Conservation (phyloP, 768 basidiomycete genomes). For the Mycena filopes region DNA sequence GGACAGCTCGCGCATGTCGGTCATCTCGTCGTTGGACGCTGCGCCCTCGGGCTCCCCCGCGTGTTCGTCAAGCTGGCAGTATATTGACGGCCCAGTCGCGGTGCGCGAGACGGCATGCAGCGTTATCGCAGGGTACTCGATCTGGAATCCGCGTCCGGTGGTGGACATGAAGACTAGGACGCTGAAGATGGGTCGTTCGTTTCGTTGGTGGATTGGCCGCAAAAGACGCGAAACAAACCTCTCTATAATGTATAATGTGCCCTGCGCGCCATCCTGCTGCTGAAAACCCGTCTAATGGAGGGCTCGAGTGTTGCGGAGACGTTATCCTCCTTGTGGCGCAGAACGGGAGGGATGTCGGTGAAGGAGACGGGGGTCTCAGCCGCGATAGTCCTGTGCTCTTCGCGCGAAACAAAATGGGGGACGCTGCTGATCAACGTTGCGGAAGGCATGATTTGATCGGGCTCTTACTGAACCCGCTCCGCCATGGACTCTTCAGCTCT, state of each 20-base stretch:
- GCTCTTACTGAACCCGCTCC: not conserved
- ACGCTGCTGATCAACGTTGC: conserved; percentile 48
- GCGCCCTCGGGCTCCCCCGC: conserved; percentile 46
- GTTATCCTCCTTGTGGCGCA: conserved; percentile 78
- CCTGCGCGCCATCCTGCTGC: conserved; percentile 61
- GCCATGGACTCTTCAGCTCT: conserved; percentile 44
- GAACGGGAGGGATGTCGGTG: conserved; percentile 83
- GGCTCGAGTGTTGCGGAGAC: conserved; percentile 78
- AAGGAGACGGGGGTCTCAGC: conserved; percentile 90
- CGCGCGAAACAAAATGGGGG: conserved; percentile 56
- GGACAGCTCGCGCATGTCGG: conserved; percentile 81
- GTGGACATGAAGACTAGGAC: conserved; percentile 81
- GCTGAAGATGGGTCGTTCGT: conserved; percentile 50
- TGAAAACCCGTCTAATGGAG: conserved; percentile 70
- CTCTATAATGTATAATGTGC: conserved; percentile 87
- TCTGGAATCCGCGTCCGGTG: conserved; percentile 78
- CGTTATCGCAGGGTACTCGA: conserved; percentile 90
- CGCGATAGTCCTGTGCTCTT: conserved; percentile 74
- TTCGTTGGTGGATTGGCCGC: conserved; percentile 9
- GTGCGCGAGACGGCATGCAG: conserved; percentile 91
- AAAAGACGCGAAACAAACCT: conserved; percentile 59
- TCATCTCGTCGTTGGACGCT: conserved; percentile 47
- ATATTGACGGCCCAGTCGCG: conserved; percentile 75
- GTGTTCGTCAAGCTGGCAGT: conserved; percentile 91
- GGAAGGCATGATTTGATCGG: conserved; percentile 45